Percentiles rank a stretch among this genome's conserved stretches.
Evolutionary conservation across 2,329 filamentous ascomycete species (phyloP).

Genomic region (Neopestalotiopsis rosae): DNA sequence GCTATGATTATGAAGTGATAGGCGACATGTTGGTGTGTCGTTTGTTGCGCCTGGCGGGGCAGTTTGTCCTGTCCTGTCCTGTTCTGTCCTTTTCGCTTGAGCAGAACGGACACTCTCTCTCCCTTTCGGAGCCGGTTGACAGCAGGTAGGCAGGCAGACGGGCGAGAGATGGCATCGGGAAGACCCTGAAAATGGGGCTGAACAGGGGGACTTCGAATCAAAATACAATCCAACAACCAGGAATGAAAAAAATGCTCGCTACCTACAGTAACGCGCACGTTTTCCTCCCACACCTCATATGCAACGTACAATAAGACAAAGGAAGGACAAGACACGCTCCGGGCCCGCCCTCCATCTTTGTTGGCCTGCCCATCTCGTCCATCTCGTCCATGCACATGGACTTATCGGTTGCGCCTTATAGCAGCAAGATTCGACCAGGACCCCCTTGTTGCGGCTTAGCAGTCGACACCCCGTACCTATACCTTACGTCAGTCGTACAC

Average conservation of each 20-base stretch:
- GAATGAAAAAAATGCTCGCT: background rate
- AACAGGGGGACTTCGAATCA: background rate
- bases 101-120: background rate
- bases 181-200: background rate
- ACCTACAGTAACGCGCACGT: background rate
- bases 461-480: background rate
- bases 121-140: background rate
- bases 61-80: background rate
- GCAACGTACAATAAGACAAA: background rate
- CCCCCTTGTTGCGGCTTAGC: constrained; percentile 10
- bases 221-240: background rate
- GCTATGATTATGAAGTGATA: background rate
- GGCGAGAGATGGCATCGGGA: background rate
- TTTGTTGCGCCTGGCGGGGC: background rate
- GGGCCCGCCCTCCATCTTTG: background rate
- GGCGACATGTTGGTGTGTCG: no score
- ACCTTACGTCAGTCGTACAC: constrained; percentile 14
- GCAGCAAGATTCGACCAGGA: background rate
- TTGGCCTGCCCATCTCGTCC: constrained; percentile 11
- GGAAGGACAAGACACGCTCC: background rate
- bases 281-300: no score
- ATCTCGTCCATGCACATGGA: constrained; percentile 1
- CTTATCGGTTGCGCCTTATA: constrained; percentile 6
- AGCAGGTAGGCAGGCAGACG: background rate
- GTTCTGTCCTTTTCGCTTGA: background rate